Evolutionary conservation across 2,329 filamentous ascomycete species (phyloP).

Genomic region (Colletotrichum caudatum): DNA sequence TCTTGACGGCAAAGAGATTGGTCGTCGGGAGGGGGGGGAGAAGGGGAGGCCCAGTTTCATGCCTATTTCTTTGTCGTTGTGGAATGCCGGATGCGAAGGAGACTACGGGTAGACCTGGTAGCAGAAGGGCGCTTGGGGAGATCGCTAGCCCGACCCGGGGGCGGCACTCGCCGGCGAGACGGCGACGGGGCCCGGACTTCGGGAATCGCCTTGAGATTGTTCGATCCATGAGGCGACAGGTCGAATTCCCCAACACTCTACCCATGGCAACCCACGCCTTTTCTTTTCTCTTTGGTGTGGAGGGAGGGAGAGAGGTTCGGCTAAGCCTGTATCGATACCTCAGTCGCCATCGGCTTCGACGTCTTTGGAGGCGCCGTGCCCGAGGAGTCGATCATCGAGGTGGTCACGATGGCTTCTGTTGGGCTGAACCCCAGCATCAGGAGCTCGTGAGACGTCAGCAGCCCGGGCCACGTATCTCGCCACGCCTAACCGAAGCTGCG

Average conservation of each 20-base stretch:
- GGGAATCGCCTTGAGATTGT: background rate
- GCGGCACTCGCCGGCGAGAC: slow-evolving; percentile 26
- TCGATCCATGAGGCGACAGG: background rate
- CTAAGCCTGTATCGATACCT: background rate
- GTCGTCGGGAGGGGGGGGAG: background rate
- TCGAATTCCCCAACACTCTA: too few species aligned
- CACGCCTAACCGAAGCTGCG: background rate
- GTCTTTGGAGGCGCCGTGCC: background rate
- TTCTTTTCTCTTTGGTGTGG: background rate
- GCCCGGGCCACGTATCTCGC: background rate
- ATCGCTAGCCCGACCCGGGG: slow-evolving; percentile 4
- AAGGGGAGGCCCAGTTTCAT: background rate
- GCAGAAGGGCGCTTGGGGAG: background rate
- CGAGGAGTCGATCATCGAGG: background rate
- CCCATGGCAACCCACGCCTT: background rate
- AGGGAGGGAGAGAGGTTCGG: background rate
- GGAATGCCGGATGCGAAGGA: background rate
- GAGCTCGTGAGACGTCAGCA: background rate
- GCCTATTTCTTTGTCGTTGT: background rate
- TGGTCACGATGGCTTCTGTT: background rate
- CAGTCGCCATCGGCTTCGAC: background rate
- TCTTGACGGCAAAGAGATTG: background rate
- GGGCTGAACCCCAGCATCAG: background rate
- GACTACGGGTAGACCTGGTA: background rate
- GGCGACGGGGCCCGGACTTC: slow-evolving; percentile 19